These are phyloP conservation scores for Mucor circinelloides DNA, from an alignment of 371 early-diverging fungal genomes.

Conservation along the genomic window DNA sequence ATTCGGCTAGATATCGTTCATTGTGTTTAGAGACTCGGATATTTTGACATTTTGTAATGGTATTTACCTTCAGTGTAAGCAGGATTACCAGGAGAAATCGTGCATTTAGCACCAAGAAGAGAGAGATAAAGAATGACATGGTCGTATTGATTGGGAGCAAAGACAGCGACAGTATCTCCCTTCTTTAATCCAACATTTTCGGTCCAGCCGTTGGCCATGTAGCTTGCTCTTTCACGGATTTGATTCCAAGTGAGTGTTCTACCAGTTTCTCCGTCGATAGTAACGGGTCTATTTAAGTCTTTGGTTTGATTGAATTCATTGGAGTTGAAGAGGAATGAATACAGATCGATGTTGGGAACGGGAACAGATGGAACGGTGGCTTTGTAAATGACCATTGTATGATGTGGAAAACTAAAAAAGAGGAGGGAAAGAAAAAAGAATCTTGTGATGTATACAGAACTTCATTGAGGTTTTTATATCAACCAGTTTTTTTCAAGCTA, in stretches of 20 bases:
- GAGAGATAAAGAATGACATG: slow-evolving; percentile 46
- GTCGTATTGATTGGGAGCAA: slow-evolving; percentile 67
- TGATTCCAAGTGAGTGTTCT: slow-evolving; percentile 63
- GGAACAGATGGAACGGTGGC: slow-evolving; percentile 33
- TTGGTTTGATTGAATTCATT: slow-evolving; percentile 40
- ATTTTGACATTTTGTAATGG: neutral
- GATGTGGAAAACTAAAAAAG: neutral
- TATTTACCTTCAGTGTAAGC: slow-evolving; percentile 44
- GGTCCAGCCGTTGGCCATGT: slow-evolving; percentile 26
- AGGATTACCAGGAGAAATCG: slow-evolving; percentile 48
- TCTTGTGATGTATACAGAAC: neutral
- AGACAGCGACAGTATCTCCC: slow-evolving; percentile 75
- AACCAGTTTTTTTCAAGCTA: neutral
- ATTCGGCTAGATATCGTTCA: slow-evolving; percentile 7
- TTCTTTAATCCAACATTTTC: slow-evolving; percentile 60
- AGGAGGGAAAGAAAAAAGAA: neutral
- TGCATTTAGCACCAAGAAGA: slow-evolving; percentile 42
- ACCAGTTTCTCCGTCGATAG: slow-evolving; percentile 64
- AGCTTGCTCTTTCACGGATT: slow-evolving; percentile 9
- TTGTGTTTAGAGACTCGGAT: neutral
- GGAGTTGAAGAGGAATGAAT: slow-evolving; percentile 59
- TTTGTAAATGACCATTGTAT: slow-evolving; percentile 39
- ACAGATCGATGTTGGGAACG: slow-evolving; percentile 69
- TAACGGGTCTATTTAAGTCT: slow-evolving; percentile 39
- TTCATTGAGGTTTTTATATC: neutral